These are phyloP conservation scores for Smittium mucronatum DNA, from an alignment of 371 early-diverging fungal genomes.

Conservation along the genomic window DNA sequence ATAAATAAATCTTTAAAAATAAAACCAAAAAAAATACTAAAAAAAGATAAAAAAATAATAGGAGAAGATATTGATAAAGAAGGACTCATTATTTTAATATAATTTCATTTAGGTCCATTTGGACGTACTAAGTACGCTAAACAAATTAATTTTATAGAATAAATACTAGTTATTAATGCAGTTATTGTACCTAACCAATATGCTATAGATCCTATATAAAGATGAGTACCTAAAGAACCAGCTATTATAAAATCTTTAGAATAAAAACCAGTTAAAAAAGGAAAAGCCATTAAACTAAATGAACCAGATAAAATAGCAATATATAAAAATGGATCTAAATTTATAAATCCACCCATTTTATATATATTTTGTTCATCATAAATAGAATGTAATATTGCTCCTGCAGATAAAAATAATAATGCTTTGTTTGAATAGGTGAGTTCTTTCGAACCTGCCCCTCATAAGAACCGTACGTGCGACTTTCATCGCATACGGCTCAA, in stretches of 20 bases:
- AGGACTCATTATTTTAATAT: slow-evolving; percentile 39
- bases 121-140: slow-evolving; percentile 41
- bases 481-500: too few species aligned
- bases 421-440: slow-evolving; percentile 27
- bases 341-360: slow-evolving; percentile 35
- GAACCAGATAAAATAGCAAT: slow-evolving; percentile 43
- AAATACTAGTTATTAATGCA: slow-evolving; percentile 44
- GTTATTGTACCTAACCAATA: slow-evolving; percentile 49
- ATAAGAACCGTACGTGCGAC: slow-evolving; percentile 28
- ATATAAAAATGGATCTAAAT: slow-evolving; percentile 37
- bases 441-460: slow-evolving; percentile 21
- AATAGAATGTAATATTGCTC: slow-evolving; percentile 28
- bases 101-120: slow-evolving; percentile 42
- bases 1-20: slow-evolving; percentile 47
- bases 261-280: slow-evolving; percentile 49
- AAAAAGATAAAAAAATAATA: slow-evolving; percentile 38
- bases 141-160: slow-evolving; percentile 45
- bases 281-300: slow-evolving; percentile 54
- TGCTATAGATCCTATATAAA: slow-evolving; percentile 39
- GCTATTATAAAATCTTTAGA: slow-evolving; percentile 45
- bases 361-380: slow-evolving; percentile 35
- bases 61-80: slow-evolving; percentile 38
- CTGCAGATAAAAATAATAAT: slow-evolving; percentile 32
- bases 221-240: slow-evolving; percentile 36
- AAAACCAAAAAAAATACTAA: slow-evolving; percentile 52